Conservation (phyloP, 768 basidiomycete species). For the Amanita fuliginea region DNA sequence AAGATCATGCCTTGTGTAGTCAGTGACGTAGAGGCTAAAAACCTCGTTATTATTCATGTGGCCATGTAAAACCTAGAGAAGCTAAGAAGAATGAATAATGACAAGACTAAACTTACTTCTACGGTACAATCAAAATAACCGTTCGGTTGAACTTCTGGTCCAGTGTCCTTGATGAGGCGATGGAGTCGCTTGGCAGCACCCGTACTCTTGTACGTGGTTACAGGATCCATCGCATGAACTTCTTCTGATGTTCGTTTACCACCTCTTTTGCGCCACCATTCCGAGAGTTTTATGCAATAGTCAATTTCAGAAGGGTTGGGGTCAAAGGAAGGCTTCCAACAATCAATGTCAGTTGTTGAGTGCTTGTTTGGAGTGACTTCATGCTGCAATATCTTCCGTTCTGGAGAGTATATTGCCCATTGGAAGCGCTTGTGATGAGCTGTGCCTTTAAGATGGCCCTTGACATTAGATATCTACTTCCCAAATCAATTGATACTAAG, state of each 20-base stretch:
- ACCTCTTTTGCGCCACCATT: conserved; percentile 38
- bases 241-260: conserved; percentile 9
- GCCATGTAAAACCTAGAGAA: conserved; percentile 35
- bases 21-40: conserved; percentile 50
- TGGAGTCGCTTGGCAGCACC: conserved; percentile 23
- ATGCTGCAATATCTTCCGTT: conserved; percentile 24
- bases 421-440: conserved; percentile 36
- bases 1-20: conserved; percentile 40
- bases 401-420: conserved; percentile 45
- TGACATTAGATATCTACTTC: not conserved
- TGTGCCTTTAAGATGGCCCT: conserved; percentile 21
- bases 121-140: conserved; percentile 57
- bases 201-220: conserved; percentile 7
- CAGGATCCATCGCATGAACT: not conserved
- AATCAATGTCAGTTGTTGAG: conserved; percentile 25
- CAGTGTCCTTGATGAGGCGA: conserved; percentile 37
- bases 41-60: conserved; percentile 25
- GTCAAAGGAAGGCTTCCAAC: conserved; percentile 33
- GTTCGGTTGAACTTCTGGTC: conserved; percentile 28
- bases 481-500: not conserved
- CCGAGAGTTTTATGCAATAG: conserved; percentile 31
- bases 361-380: conserved; percentile 26
- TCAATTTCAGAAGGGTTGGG: conserved; percentile 26
- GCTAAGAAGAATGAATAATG: not conserved
- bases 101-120: conserved; percentile 29